Evolutionary conservation across 2,329 filamentous ascomycete species (phyloP).

Genomic region (Calonectria fujianensis): DNA sequence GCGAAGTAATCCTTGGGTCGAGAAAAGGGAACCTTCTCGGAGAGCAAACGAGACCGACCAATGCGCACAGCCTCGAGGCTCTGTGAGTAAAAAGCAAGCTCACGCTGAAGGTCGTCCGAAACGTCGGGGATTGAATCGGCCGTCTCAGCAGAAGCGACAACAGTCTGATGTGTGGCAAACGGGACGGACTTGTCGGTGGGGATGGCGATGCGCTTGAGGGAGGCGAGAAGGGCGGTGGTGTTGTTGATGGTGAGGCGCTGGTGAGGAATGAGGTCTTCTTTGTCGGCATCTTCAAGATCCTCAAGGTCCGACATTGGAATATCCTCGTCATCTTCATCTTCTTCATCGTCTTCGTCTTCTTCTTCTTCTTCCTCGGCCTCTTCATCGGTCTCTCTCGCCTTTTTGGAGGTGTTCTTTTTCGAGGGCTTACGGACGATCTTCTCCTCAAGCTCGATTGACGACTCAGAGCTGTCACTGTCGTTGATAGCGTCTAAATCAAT

Average conservation of each 20-base stretch:
- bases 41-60: constrained; percentile 84
- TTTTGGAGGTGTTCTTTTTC: constrained; percentile 69
- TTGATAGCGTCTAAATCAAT: constrained; percentile 74
- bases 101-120: constrained; percentile 92
- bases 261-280: constrained; percentile 90
- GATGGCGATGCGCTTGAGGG: constrained; percentile 85
- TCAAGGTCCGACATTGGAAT: constrained; percentile 93
- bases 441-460: constrained; percentile 85
- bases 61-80: constrained; percentile 85
- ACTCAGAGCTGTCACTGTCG: constrained; percentile 79
- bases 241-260: constrained; percentile 99
- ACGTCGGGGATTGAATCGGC: constrained; percentile 83
- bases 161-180: constrained; percentile 88
- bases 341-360: constrained; percentile 77
- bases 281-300: constrained; percentile 85
- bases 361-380: constrained; percentile 56
- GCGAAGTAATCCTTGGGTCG: constrained; percentile 97
- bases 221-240: constrained; percentile 86
- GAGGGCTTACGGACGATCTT: constrained; percentile 73
- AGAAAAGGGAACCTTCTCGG: constrained; percentile 89
- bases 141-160: constrained; percentile 81
- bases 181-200: constrained; percentile 79
- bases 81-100: constrained; percentile 95
- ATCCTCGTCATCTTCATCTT: constrained; percentile 86
- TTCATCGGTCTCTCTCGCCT: constrained; percentile 52